Base-by-base conservation (phyloP, 2,329 filamentous ascomycete species). In the Alternaria viburni region DNA sequence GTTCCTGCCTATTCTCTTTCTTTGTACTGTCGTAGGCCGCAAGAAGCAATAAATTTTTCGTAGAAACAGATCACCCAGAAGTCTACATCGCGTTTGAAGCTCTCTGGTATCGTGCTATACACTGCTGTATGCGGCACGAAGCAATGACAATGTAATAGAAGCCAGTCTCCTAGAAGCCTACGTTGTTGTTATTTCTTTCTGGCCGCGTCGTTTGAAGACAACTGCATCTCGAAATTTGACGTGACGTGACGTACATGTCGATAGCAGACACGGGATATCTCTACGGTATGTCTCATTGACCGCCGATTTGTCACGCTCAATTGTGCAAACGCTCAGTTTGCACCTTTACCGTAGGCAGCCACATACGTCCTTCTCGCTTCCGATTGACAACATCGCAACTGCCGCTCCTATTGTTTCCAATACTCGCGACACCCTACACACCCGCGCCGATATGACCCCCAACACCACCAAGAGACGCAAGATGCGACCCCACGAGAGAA, bases 401-500 rank as follows among this genome's bases (percentile, higher is more conserved):
- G 30, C 13, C 13, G 7, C 13, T 36, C 13, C 30, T 15, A 36
- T 15, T 36, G 3, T 1, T 6, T 36, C 30, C 0, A 1, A 36
- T 9, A 15, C 30, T 1, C 13, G 0, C 13, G 13, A 36, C 3
- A 36, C 3, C 30, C 6, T 36, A 36, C 13, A 4, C 13, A 36
- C 6, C 3, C 30, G 30, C 0, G 30, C 6, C 6, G 4, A 36
- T n/a, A 36, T 36, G 32, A 15, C 32, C 15, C 0, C 32, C 15
- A n/a, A 3, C 15, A 3, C 1, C 15, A 36, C 32, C 4, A 36
- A 36, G 32, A 36, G 1, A 0, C 32, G 32, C 15, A 36, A 36
- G 1, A 4, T 8, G 6, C 6, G 13, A n/a, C 15, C 15, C 1
- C n/a, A 36, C 32, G 4, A 36, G 4, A n/a, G 4, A 0, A 36